A percentile compares a stretch with the other conserved stretches of the same genome.
Evolutionary conservation across 2,329 filamentous ascomycete species (phyloP).

Genomic region (Stenocarpella maydis): DNA sequence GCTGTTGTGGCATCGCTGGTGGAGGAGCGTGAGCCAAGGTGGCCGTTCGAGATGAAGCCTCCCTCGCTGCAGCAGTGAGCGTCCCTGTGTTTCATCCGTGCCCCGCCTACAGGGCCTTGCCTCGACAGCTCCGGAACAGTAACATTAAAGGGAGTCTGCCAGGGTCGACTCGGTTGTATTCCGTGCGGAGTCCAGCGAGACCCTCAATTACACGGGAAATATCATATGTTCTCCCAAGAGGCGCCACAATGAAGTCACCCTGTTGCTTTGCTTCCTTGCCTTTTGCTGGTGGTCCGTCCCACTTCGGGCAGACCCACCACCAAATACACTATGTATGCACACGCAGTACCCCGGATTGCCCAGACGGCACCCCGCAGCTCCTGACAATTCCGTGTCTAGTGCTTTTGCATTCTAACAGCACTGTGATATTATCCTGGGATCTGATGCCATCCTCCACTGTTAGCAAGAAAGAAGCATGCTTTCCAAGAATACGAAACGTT

Average conservation of each 20-base stretch:
- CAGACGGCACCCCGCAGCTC: not conserved
- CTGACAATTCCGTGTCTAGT: not conserved
- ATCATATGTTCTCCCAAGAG: not conserved
- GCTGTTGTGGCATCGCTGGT: conserved; percentile 4
- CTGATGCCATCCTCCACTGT: not conserved
- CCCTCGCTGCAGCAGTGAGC: not conserved
- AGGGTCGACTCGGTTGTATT: not conserved
- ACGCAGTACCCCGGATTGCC: conserved; percentile 8
- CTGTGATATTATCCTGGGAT: too few relatives aligned
- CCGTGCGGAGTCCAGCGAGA: not conserved
- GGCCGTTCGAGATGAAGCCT: conserved; percentile 15
- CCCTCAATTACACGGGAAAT: not conserved
- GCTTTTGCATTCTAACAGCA: too few relatives aligned
- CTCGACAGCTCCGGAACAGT: not conserved
- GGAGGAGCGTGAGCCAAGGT: conserved; percentile 5
- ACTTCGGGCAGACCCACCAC: not conserved
- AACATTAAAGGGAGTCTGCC: not conserved
- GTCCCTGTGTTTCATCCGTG: conserved; percentile 20
- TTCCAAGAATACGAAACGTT: not conserved
- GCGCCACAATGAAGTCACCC: not conserved
- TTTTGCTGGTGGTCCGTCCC: not conserved
- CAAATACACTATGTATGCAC: too few relatives aligned
- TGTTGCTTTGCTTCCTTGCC: not conserved
- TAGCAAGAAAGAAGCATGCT: not conserved
- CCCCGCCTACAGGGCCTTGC: not conserved